Base-by-base conservation (phyloP, 345 rosid species). In the Raphanus sativus region DNA sequence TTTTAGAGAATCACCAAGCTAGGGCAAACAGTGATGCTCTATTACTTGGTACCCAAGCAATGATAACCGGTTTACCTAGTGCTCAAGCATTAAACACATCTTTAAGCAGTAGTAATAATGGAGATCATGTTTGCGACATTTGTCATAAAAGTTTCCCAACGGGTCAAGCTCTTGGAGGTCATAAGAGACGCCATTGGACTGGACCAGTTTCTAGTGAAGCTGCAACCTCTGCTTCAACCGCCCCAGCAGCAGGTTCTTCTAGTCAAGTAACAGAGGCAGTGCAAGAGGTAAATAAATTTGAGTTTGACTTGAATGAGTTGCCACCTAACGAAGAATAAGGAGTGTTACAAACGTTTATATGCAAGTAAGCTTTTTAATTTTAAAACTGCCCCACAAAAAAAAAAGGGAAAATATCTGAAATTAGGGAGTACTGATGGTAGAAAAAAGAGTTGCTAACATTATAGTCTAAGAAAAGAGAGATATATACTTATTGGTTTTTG, bases 121-220 rank as follows among this genome's bases (percentile, higher is more conserved):
- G 79, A 75, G 85, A 81, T 29, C 86, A 86, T 33, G 70, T 77
- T 8, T 84, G 90, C 26, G 76, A 82, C 66, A 77, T 81, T 38
- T 85, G 86, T 76, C 61, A 71, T 17, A 75, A 32, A 40, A 80
- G 21, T 15, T 85, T 83, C 73, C 76, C 82, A 28, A 80, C 86
- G 13, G 90, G 88, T 4, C 88, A 85, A 38, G 88, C 88, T n/a
- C 85, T 83, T 26, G 88, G 87, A 6, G 87, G 87, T 12, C 88
- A 87, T 77, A 85, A 83, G 77, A 77, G 86, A 67, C 75, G 86
- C n/a, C 88, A 85, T 9, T 83, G 86, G 87, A 67, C 77, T 12
- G 83, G 80, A 56, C 79, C 79, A 58, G 76, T 45, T 42, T 52
- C 75, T 52, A 61, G 68, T 64, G 76, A 64, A 32, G 72, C 67